Base-by-base conservation (phyloP, 495 filamentous ascomycete genomes). In the Glutinoglossum americanum region DNA sequence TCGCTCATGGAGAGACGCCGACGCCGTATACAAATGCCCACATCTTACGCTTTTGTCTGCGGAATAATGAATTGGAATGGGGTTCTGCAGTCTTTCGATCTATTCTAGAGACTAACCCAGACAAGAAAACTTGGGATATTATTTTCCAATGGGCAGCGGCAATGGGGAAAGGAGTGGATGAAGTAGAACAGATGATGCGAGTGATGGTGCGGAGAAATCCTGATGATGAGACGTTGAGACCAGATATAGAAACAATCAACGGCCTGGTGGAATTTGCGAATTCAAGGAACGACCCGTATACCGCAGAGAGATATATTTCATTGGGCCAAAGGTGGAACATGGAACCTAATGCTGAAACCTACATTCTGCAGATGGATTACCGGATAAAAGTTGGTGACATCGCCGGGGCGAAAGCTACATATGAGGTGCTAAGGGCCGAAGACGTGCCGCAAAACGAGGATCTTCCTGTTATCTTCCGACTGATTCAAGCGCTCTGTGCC, bases 111-210 rank as follows among this genome's bases (percentile, higher is more conserved):
- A 66, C 60, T 19, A 70, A 61, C 19, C 74, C 73, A 23, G 65
- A 60, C 28, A 76, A 83, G 39, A 68, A 74, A 26, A 67, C 64
- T n/a, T 84, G 83, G 76, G 80, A 89, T 61, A 73, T 82, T 32
- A 69, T 82, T 7, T 74, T 94, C 45, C 76, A 84, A 51, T 94
- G 85, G 84, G 80, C 85, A 27, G 83, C 82, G 13, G 74, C 81
- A 13, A 76, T 82, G 60, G 82, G 80, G 9, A 83, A 78, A 64
- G 78, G 79, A 11, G 79, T 83, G 5, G 78, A 84, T 61, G 80
- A 82, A 49, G 73, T 94, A 32, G 79, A 79, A 55, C 72, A 76
- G 51, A 84, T 86, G 74, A 72, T 89, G 57, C 61, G 73, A 5
- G 72, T 82, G 51, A 82, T 87, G 73, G 60, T 64, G 6, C 69